phyloP scores from a whole-genome alignment of 176 grass and related monocot species.

The Raddia distichophylla region DNA sequence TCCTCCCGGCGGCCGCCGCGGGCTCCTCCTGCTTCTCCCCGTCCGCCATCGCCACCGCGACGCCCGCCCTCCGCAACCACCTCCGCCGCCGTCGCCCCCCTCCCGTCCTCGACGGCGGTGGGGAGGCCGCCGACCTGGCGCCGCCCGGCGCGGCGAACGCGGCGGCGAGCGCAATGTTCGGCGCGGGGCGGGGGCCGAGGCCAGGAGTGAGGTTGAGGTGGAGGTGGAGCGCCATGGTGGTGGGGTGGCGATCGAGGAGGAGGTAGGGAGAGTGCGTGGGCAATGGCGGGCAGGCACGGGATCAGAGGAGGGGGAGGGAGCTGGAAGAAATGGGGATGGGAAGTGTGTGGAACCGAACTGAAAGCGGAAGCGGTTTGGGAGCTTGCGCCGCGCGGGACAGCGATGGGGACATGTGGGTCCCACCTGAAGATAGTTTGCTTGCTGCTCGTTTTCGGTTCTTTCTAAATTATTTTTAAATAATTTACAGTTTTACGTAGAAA shows the following conservation, averaged over 20 bases:
- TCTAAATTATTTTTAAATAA: no score
- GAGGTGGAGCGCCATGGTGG: slow-evolving; percentile 44
- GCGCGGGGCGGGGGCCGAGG: background rate
- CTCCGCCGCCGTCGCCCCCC: background rate
- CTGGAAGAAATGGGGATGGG: background rate
- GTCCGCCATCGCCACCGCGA: background rate
- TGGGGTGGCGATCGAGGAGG: background rate
- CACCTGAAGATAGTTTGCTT: background rate
- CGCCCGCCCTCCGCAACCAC: background rate
- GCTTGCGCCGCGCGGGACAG: background rate
- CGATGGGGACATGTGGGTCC: background rate
- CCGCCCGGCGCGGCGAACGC: background rate
- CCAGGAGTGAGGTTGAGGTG: background rate
- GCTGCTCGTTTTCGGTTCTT: no score
- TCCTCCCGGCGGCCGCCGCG: slow-evolving; percentile 28
- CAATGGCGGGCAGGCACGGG: background rate
- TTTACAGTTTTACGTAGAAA: no score
- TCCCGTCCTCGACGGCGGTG: background rate
- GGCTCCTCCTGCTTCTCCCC: background rate
- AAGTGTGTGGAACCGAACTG: slow-evolving; percentile 45
- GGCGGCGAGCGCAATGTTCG: background rate
- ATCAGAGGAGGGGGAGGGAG: slow-evolving; percentile 19
- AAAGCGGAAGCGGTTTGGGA: slow-evolving; percentile 4
- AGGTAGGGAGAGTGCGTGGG: background rate
- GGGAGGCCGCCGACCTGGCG: background rate